Conservation (phyloP, 2,329 filamentous ascomycete species). For the Furcasterigmium furcatum region DNA sequence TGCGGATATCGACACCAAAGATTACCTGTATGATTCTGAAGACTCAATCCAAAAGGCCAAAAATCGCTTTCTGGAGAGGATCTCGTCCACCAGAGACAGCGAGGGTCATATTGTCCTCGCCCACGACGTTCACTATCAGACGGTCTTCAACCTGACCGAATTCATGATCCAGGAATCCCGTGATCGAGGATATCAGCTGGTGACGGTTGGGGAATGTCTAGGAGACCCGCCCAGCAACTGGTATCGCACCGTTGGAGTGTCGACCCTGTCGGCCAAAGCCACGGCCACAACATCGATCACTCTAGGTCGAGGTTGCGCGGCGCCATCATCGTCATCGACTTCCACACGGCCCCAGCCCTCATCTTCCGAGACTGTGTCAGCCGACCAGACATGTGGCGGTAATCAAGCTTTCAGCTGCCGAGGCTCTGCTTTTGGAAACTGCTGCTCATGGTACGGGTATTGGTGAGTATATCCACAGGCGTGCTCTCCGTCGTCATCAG, state of each 20-base stretch:
- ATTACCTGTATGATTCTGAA: slow-evolving; percentile 51
- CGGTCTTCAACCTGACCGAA: slow-evolving; percentile 24
- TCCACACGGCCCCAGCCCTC: slow-evolving; percentile 4
- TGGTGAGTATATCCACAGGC: slow-evolving; percentile 23
- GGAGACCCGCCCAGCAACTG: slow-evolving; percentile 47
- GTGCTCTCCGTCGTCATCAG: no score
- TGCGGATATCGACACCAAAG: slow-evolving; percentile 60
- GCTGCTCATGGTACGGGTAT: slow-evolving; percentile 37
- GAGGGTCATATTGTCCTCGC: slow-evolving; percentile 41
- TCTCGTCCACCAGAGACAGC: slow-evolving; percentile 17
- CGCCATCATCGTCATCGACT: slow-evolving; percentile 6
- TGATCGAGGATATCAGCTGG: slow-evolving; percentile 39
- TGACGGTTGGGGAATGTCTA: slow-evolving; percentile 56
- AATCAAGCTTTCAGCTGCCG: slow-evolving; percentile 29
- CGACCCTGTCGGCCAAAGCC: slow-evolving; percentile 5
- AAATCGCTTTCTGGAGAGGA: slow-evolving; percentile 35
- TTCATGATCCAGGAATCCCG: slow-evolving; percentile 39
- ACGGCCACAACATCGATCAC: slow-evolving; percentile 9
- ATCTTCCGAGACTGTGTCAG: slow-evolving; percentile 19
- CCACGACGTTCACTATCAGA: slow-evolving; percentile 35
- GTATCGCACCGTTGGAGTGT: slow-evolving; percentile 40
- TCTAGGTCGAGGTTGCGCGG: slow-evolving; percentile 7
- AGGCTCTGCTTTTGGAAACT: slow-evolving; percentile 29
- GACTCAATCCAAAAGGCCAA: slow-evolving; percentile 39
- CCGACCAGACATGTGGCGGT: slow-evolving; percentile 32